These are phyloP conservation scores for Backusella psychrophila DNA, from an alignment of 192 early-diverging fungal species.

Conservation along the genomic window DNA sequence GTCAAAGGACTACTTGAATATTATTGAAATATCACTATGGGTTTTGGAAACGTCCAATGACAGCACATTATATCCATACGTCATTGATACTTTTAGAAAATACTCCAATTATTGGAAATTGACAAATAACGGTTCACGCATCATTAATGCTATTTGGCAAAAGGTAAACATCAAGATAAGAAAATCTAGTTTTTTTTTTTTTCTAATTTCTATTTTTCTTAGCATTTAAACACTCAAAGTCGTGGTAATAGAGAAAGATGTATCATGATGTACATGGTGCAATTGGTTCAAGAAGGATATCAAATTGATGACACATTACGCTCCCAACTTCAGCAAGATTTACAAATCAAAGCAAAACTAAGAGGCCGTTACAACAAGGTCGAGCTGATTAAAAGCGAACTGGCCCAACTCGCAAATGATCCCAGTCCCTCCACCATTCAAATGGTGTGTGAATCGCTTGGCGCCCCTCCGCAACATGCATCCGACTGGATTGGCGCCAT, in stretches of 20 bases:
- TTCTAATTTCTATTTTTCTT: background rate
- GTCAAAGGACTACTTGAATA: conserved; percentile 45
- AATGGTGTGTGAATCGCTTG: conserved; percentile 14
- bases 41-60: conserved; percentile 53
- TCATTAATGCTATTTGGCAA: conserved; percentile 17
- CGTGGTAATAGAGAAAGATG: conserved; percentile 25
- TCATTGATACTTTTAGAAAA: conserved; percentile 48
- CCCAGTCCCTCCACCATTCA: background rate
- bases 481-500: conserved; percentile 23
- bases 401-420: conserved; percentile 1
- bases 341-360: conserved; percentile 25
- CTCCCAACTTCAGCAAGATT: conserved; percentile 30
- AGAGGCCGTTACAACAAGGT: background rate
- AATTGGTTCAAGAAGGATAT: conserved; percentile 36
- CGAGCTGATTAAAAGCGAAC: background rate
- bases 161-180: background rate
- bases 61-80: conserved; percentile 39
- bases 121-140: conserved; percentile 23
- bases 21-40: conserved; percentile 52
- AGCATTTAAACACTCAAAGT: conserved; percentile 20
- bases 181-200: conserved; percentile 3
- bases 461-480: background rate
- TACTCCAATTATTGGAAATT: conserved; percentile 52
- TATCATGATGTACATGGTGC: conserved; percentile 38
- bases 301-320: conserved; percentile 16